Conservation (phyloP, 2,329 filamentous ascomycete genomes). For the Aspergillus thermomutatus region DNA sequence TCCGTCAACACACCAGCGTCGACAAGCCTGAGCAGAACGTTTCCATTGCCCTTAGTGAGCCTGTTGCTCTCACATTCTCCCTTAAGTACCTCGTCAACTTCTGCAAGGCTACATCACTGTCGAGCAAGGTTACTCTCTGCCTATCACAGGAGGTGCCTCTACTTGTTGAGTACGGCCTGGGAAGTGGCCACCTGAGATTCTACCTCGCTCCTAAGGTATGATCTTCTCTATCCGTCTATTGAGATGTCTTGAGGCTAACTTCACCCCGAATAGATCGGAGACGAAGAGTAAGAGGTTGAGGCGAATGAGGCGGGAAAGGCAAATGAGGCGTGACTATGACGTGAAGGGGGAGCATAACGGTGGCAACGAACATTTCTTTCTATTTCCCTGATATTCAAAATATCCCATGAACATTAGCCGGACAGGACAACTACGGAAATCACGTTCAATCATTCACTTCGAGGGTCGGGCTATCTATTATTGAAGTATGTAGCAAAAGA, state of each 20-base stretch:
- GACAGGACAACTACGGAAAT: not conserved
- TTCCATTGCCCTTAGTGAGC: conserved; percentile 85
- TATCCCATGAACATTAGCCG: conserved; percentile 18
- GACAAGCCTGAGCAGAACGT: conserved; percentile 86
- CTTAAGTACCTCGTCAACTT: conserved; percentile 99
- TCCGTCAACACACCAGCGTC: conserved; percentile 82
- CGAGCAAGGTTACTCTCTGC: conserved; percentile 80
- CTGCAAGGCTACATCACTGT: conserved; percentile 92
- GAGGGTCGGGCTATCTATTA: not conserved
- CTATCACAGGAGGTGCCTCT: conserved; percentile 95
- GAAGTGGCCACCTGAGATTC: conserved; percentile 89
- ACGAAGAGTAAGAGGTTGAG: conserved; percentile 43
- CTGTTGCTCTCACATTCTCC: conserved; percentile 92
- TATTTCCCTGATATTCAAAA: conserved; percentile 21
- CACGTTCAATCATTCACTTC: conserved; percentile 15
- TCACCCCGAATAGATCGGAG: conserved; percentile 57
- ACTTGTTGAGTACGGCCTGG: conserved; percentile 84
- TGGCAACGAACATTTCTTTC: conserved; percentile 44
- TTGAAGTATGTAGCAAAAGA: not conserved
- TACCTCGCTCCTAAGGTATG: conserved; percentile 96
- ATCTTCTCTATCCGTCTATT: conserved; percentile 1
- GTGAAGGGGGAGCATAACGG: conserved; percentile 38
- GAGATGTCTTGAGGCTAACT: not conserved
- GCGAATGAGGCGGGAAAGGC: conserved; percentile 15
- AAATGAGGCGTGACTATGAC: conserved; percentile 28